Base-by-base conservation (phyloP, 176 grass and related monocot species). In the Cenchrus americanus region DNA sequence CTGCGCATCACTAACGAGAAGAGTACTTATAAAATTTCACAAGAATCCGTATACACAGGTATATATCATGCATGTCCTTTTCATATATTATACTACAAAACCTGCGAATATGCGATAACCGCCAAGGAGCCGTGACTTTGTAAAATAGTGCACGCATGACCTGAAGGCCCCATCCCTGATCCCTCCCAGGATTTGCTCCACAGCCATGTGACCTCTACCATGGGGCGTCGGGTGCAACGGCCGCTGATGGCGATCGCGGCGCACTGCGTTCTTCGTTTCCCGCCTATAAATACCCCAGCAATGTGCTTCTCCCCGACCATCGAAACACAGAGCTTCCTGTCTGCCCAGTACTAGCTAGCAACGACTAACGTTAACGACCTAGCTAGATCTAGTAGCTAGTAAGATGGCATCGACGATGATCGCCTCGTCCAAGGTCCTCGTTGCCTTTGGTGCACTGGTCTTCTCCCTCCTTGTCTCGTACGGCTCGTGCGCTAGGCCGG, bases 151-250 rank as follows among this genome's bases (percentile, higher is more conserved):
- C 82, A 52, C 69, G 37, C 76, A 57, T 81, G 77, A 76, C 48
- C 54, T 6, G 62, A 11, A 80, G 30, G 32, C 41, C 27, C 73
- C 41, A 58, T 83, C 71, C 60, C 71, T 24, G 53, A 58, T 83
- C 71, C 60, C 63, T 24, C 62, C 54, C 87, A 71, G 71, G 88
- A 78, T 86, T 86, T 78, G 65, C 73, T 90, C 83, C 27, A 3
- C 10, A 82, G 79, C 66, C 88, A 90, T 90, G 88, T 90, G 88
- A 90, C 58, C 58, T n/a, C 73, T 86, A 77, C 75, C 78, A 52
- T 53, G 67, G 73, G 63, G 63, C 73, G 79, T 82, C 73, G 21
- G 87, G 77, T 90, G 83, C 88, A 90, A 86, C 88, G 80, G 49
- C 88, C 73, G 41, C 66, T 7, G 83, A 90, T 82, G 79, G 57